phyloP scores from a whole-genome alignment of 257 asterid species.

The Solanum dulcamara region DNA sequence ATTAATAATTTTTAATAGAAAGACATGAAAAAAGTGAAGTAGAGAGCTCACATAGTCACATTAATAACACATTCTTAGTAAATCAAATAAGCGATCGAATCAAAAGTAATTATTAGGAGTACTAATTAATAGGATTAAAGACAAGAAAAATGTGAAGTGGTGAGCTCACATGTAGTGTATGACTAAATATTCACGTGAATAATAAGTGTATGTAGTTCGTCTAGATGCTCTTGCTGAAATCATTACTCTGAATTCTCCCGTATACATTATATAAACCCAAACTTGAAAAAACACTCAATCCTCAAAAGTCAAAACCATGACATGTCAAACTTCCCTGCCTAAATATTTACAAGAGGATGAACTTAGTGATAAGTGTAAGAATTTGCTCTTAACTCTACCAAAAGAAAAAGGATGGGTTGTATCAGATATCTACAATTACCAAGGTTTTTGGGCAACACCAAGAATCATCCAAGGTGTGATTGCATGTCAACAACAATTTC shows the following conservation, averaged over 20 bases:
- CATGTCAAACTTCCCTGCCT: not conserved
- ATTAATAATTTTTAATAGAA: not conserved
- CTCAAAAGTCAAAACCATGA: not conserved
- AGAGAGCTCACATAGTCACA: not conserved
- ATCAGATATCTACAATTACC: conserved; percentile 24
- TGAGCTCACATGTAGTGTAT: not conserved
- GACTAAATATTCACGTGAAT: not conserved
- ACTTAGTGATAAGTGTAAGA: not conserved
- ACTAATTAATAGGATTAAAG: no score
- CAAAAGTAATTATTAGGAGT: no score
- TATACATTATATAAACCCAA: not conserved
- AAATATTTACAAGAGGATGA: not conserved
- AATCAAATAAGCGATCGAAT: no score
- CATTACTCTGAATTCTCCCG: no score
- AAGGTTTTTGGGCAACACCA: conserved; percentile 39
- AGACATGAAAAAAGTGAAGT: not conserved
- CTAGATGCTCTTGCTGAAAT: no score
- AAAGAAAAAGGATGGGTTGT: not conserved
- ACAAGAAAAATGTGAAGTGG: not conserved
- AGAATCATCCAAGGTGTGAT: conserved; percentile 22
- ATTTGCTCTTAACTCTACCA: not conserved
- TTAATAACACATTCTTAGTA: no score
- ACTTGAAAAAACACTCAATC: not conserved
- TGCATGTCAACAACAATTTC: conserved; percentile 26
- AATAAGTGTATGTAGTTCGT: no score